These are phyloP conservation scores for Cladophialophora bantiana DNA, from an alignment of 2,329 filamentous ascomycete genomes.

Conservation along the genomic window DNA sequence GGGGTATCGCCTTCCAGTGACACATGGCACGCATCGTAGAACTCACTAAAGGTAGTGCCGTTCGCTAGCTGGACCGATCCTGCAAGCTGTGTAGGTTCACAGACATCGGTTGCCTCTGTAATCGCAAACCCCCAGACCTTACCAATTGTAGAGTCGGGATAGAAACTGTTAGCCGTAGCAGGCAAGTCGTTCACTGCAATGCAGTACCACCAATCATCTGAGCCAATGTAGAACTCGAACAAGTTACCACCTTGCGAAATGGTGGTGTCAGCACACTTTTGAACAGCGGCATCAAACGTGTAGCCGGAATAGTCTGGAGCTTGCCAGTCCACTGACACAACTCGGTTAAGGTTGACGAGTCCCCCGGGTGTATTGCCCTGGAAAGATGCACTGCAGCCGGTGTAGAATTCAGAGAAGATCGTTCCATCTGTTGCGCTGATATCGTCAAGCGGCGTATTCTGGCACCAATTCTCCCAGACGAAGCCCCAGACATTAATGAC, in stretches of 20 bases:
- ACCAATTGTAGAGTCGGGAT: constrained; percentile 16
- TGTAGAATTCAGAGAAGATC: constrained; percentile 17
- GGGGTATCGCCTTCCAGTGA: constrained; percentile 8
- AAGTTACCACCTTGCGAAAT: constrained; percentile 10
- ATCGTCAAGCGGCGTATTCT: constrained; percentile 18
- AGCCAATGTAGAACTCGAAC: constrained; percentile 20
- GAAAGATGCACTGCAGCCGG: constrained; percentile 20
- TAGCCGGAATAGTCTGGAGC: constrained; percentile 17
- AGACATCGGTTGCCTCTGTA: background rate
- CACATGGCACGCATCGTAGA: constrained; percentile 18
- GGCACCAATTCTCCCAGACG: constrained; percentile 19
- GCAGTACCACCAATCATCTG: constrained; percentile 23
- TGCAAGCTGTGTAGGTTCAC: constrained; percentile 16
- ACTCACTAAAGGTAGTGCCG: constrained; percentile 13
- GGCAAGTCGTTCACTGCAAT: constrained; percentile 22
- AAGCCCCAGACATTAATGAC: constrained; percentile 19
- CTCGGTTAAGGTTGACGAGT: constrained; percentile 12
- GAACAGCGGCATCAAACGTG: constrained; percentile 15
- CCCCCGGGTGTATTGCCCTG: constrained; percentile 19
- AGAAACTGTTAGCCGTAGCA: constrained; percentile 3
- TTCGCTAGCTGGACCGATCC: constrained; percentile 12
- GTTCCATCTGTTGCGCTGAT: constrained; percentile 13
- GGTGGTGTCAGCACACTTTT: constrained; percentile 9
- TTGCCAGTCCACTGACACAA: constrained; percentile 18
- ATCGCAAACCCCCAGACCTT: constrained; percentile 19